Evolutionary conservation across 805 yeast species (phyloP), one percentile per base, ranked within the genome.

Genomic region (Wickerhamiella lipophila): DNA sequence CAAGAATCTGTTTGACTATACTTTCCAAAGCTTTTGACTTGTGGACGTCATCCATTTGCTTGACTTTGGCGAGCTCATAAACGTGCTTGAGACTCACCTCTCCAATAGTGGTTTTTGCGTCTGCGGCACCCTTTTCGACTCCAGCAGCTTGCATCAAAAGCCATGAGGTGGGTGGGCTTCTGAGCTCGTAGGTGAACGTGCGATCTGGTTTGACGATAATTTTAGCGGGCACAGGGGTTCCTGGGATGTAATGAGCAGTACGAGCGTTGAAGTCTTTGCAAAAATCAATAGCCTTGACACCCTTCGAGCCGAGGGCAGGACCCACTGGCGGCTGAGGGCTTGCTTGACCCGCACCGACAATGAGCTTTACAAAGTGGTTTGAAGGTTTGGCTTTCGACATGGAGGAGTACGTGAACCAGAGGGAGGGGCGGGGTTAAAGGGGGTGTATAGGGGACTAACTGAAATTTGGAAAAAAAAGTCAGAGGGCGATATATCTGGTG

Each of bases 261-360:
- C 95, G 79, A 22, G 98, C 98, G 64, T 92, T 92, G 72, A 92
- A 92, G 64, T 92, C 97, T 66, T 92, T 92, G 69, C 97, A 89
- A 61, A 92, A 92, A 66, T 92, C 98, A 60, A 92, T 92, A 54
- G 97, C 97, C 64, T 92, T 92, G 42, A 92, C 94, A 72, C 98
- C 98, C 65, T 89, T 89, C 52, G 97, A 89, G 56, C 98, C 98
- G 45, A 92, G 72, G 0, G 97, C 98, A 42, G 98, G 98, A 56
- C 98, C 98, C 25, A 92, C 97, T 6, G 98, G 98, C 25, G 98
- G 98, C 2, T 96, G 81, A 38, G 98, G 97, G 1, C 96, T 92
- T 0, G 98, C 98, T 64, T 87, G 84, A 3, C 97, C 97, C 4
- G 98, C 97, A 7, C 89, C 95, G 3, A 89, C 97, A 46, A 89